Base-by-base conservation (phyloP, 1,284 basidiomycete species). In the Pholiota adiposa region DNA sequence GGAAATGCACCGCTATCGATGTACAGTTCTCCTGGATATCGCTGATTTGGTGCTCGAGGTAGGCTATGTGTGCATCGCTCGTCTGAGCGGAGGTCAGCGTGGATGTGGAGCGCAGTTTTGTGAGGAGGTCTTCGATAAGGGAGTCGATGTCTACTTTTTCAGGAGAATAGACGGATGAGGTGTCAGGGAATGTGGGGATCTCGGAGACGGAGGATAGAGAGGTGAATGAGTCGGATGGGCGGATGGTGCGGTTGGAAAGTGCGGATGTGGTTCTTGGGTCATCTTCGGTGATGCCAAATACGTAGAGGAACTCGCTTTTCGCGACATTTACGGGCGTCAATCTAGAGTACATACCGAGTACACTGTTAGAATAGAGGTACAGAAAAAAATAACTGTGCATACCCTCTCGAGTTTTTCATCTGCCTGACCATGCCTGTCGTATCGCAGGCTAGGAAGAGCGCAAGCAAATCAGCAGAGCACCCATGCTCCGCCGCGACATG, bases 401-500 rank as follows among this genome's bases (percentile, higher is more conserved):
- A 90, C 87, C 89, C 89, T 75, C 87, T 76, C 8, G 83, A 78
- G 69, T 92, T 92, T 52, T 83, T 82, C 70, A 87, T 70, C 63
- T 85, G 82, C 27, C 83, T 80, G 21, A 86, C 79, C 3, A 74
- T 67, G 29, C 84, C 81, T 4, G 78, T 81, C 0, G 75, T 72
- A 69, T 92, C 90, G 63, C 83, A 87, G 50, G 87, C 82, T 43
- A 91, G 77, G 61, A 92, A 75, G 44, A 87, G 80, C 54, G 78
- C 75, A 40, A 92, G 72, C 19, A 91, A 72, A 57, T 87, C 85
- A 21, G 84, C 73, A 71, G 79, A 88, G 59, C 90, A 87, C 11
- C 96, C 97, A 61, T 91, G 89, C 67, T 95, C 90, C 5, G 97
- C 96, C 19, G 96, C 96, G 56, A 98, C 82, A 77, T 98, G 96